These are phyloP conservation scores for Mycena vitilis DNA, from an alignment of 768 basidiomycete species.

Conservation along the genomic window DNA sequence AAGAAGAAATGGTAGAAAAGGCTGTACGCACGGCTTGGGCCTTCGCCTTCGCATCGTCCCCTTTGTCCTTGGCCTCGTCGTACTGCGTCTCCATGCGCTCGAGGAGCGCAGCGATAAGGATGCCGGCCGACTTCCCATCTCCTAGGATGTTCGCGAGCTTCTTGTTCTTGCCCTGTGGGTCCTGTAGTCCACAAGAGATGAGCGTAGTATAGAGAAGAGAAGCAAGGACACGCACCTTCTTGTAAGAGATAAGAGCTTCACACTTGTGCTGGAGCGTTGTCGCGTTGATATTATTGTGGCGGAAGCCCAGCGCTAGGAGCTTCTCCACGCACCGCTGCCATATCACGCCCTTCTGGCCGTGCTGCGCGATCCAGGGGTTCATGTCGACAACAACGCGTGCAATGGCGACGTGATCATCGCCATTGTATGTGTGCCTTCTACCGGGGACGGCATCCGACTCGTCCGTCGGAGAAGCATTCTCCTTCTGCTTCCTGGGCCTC, in stretches of 20 bases:
- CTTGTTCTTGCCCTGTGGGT: too few relatives aligned
- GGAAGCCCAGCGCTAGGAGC: not conserved
- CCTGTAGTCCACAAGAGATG: too few relatives aligned
- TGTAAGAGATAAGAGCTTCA: not conserved
- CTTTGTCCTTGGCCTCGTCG: constrained; percentile 18
- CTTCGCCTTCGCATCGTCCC: constrained; percentile 24
- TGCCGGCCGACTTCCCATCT: too few relatives aligned
- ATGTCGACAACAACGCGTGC: not conserved
- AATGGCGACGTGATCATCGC: not conserved
- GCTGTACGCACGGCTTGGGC: constrained; percentile 10
- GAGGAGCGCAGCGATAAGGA: constrained; percentile 2
- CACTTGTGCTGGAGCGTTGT: not conserved
- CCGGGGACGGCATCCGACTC: too few relatives aligned
- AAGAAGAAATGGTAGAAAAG: not conserved
- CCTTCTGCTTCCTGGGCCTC: too few relatives aligned
- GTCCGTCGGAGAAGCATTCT: too few relatives aligned
- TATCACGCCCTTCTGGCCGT: not conserved
- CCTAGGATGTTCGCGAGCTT: too few relatives aligned
- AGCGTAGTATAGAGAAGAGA: too few relatives aligned
- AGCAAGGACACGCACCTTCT: not conserved
- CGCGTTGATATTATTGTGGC: not conserved
- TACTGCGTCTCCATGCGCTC: constrained; percentile 14
- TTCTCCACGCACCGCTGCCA: not conserved
- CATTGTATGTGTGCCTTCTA: too few relatives aligned
- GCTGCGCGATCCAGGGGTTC: not conserved